Evolutionary conservation across 768 basidiomycete genomes (phyloP).

Genomic region (Serendipita sp.): DNA sequence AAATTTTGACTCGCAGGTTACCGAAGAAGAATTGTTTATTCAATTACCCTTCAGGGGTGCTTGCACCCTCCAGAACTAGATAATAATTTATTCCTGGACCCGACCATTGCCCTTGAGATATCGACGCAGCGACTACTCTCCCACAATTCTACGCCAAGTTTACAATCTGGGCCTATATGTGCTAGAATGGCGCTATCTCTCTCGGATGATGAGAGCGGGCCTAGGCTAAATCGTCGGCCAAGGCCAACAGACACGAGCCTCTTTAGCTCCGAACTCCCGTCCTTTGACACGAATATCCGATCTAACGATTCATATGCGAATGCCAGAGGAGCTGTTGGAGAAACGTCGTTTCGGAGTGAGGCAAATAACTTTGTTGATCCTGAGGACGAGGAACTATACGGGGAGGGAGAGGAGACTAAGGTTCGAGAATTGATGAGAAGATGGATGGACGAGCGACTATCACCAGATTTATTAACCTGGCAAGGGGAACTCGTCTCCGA

Average conservation of each 20-base stretch:
- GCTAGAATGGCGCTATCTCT: not conserved
- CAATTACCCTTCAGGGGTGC: too few species aligned
- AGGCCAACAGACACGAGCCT: not conserved
- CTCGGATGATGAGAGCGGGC: not conserved
- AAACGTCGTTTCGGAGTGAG: not conserved
- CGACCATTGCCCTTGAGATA: too few species aligned
- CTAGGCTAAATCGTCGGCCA: not conserved
- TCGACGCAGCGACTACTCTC: too few species aligned
- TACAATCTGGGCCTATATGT: too few species aligned
- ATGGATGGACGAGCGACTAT: constrained; percentile 75
- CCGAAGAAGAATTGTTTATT: too few species aligned
- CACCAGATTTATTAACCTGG: constrained; percentile 61
- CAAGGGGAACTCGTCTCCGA: constrained; percentile 51
- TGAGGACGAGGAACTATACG: not conserved
- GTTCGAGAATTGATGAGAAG: constrained; percentile 57
- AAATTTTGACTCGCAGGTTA: too few species aligned
- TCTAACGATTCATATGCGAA: not conserved
- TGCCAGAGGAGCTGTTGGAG: not conserved
- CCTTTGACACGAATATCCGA: not conserved
- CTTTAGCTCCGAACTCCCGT: not conserved
- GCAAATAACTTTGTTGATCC: not conserved
- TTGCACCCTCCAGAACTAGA: too few species aligned
- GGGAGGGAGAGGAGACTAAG: constrained; percentile 32
- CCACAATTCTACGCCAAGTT: too few species aligned
- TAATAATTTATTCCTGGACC: too few species aligned